These are phyloP conservation scores for Colletotrichum scovillei DNA, from an alignment of 2,329 filamentous ascomycete species.

Conservation along the genomic window DNA sequence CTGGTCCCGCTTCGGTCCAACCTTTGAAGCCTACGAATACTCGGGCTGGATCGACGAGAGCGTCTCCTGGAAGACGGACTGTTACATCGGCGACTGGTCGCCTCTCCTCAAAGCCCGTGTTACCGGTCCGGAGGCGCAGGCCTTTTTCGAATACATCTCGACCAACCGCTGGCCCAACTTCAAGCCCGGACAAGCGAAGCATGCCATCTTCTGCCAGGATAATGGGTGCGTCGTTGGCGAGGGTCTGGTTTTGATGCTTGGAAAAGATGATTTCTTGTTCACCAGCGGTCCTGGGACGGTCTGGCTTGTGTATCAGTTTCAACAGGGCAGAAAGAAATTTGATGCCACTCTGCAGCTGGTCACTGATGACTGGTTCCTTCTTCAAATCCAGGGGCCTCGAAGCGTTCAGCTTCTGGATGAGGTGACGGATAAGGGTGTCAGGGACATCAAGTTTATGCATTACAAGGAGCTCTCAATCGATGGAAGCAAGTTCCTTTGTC, in stretches of 20 bases:
- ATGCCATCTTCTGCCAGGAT: background rate
- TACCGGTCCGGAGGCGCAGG: no score
- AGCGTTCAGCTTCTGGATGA: background rate
- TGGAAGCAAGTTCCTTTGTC: background rate
- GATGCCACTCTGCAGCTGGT: no score
- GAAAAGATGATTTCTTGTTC: no score
- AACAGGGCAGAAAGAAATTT: no score
- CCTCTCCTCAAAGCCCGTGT: background rate
- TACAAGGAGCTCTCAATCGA: background rate
- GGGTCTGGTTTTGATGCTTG: no score
- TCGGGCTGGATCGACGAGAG: constrained; percentile 10
- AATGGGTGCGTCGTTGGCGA: no score
- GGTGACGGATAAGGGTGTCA: background rate
- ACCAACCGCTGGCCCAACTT: background rate
- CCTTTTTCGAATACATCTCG: no score
- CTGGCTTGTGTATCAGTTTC: no score
- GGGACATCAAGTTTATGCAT: background rate
- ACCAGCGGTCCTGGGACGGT: no score
- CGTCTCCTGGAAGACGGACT: constrained; percentile 6
- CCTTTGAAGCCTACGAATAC: constrained; percentile 10
- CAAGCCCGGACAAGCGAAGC: background rate
- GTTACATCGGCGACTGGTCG: constrained; percentile 9
- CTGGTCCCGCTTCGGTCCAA: constrained; percentile 10
- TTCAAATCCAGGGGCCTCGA: background rate
- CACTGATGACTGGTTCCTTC: no score